Evolutionary conservation across 805 yeast species (phyloP).

Genomic region (Wickerhamiella azyma): DNA sequence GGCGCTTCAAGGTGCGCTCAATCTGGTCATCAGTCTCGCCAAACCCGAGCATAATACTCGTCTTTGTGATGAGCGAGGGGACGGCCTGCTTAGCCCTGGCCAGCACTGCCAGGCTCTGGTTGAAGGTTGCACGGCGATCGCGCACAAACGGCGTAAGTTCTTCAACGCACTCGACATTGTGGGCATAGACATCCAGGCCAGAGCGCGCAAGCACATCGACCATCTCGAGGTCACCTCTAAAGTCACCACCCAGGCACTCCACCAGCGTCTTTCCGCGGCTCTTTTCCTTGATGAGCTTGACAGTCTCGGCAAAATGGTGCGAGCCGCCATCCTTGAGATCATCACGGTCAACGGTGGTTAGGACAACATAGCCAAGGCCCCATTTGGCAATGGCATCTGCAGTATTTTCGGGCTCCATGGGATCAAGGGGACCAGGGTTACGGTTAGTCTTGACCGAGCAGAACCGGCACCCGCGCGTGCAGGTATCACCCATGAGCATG

Average conservation of each 20-base stretch:
- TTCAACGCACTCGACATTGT: constrained; percentile 92
- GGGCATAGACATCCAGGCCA: constrained; percentile 94
- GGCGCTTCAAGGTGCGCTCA: constrained; percentile 55
- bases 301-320: constrained; percentile 79
- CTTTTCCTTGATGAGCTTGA: constrained; percentile 64
- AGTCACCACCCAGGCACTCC: constrained; percentile 90
- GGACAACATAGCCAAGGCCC: constrained; percentile 96
- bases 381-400: constrained; percentile 95
- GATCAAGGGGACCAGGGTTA: constrained; percentile 78
- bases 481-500: constrained; percentile 96
- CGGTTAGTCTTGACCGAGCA: constrained; percentile 93
- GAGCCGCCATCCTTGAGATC: constrained; percentile 91
- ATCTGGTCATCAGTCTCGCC: constrained; percentile 94
- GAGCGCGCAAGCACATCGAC: constrained; percentile 68
- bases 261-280: constrained; percentile 79
- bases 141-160: constrained; percentile 87
- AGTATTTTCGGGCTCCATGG: constrained; percentile 93
- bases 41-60: constrained; percentile 90
- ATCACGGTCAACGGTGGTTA: constrained; percentile 96
- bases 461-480: constrained; percentile 98
- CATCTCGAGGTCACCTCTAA: constrained; percentile 76
- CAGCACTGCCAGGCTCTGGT: constrained; percentile 71
- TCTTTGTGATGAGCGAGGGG: constrained; percentile 72
- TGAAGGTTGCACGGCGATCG: constrained; percentile 91
- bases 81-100: constrained; percentile 65